A percentile compares a stretch with the other conserved stretches of the same genome.
phyloP scores from a whole-genome alignment of 1,284 basidiomycete genomes.

The Sanguinoderma infundibulare region DNA sequence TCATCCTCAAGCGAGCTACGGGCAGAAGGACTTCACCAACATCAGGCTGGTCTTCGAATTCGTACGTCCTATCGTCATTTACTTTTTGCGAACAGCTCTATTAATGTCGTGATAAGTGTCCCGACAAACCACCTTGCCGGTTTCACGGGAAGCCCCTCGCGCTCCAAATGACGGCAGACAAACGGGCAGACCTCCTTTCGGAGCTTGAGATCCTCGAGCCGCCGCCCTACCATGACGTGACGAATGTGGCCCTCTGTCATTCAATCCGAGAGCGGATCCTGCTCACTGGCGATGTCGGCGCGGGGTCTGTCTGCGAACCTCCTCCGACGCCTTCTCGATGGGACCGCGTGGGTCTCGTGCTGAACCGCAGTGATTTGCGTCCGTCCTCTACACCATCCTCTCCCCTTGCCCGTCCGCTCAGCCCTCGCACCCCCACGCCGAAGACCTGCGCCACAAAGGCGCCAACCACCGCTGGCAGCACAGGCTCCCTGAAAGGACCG shows the following conservation, averaged over 20 bases:
- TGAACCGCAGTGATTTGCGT: neutral
- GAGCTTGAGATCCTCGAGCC: neutral
- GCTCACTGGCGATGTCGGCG: neutral
- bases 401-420: neutral
- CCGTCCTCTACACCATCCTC: neutral
- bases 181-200: neutral
- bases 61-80: neutral
- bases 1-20: neutral
- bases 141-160: neutral
- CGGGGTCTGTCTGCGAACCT: neutral
- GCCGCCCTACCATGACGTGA: neutral
- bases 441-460: neutral
- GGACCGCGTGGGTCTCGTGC: neutral
- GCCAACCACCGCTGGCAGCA: neutral
- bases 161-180: neutral
- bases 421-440: neutral
- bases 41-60: neutral
- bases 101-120: too few species aligned
- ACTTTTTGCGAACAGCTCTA: too few species aligned
- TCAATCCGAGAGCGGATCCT: neutral
- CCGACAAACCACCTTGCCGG: neutral
- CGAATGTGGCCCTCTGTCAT: neutral
- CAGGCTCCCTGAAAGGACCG: neutral
- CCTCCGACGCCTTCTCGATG: neutral
- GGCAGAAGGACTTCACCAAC: neutral